These are phyloP conservation scores for Peterozyma xylosa DNA, from an alignment of 805 yeast genomes.

Conservation along the genomic window DNA sequence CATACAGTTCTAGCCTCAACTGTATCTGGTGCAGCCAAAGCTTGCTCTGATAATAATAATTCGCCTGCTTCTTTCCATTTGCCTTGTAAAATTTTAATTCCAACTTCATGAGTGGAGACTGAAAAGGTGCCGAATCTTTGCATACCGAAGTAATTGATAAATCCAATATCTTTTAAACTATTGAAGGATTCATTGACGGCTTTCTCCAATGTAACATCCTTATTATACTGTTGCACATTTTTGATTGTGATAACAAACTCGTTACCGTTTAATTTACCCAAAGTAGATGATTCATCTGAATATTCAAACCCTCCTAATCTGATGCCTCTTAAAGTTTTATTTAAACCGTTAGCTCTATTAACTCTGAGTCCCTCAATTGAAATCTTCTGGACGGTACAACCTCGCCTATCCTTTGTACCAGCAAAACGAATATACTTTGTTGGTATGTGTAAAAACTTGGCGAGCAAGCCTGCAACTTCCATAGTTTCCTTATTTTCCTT, in stretches of 20 bases:
- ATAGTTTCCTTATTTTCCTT: slow-evolving; percentile 96
- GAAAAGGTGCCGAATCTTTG: slow-evolving; percentile 97
- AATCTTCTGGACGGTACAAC: slow-evolving; percentile 82
- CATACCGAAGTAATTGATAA: slow-evolving; percentile 95
- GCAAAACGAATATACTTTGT: slow-evolving; percentile 69
- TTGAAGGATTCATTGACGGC: slow-evolving; percentile 45
- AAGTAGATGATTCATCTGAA: slow-evolving; percentile 47
- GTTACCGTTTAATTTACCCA: slow-evolving; percentile 87
- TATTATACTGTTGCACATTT: slow-evolving; percentile 42
- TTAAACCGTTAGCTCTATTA: slow-evolving; percentile 69
- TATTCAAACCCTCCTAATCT: slow-evolving; percentile 75
- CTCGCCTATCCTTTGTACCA: slow-evolving; percentile 96
- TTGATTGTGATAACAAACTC: slow-evolving; percentile 82
- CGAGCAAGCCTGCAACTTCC: slow-evolving; percentile 78
- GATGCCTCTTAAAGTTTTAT: slow-evolving; percentile 69
- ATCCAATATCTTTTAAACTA: slow-evolving; percentile 62
- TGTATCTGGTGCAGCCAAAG: slow-evolving; percentile 74
- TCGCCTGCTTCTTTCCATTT: slow-evolving; percentile 81
- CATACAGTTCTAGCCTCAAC: slow-evolving; percentile 76
- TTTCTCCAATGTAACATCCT: slow-evolving; percentile 29
- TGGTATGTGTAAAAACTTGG: slow-evolving; percentile 71
- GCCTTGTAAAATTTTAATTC: slow-evolving; percentile 59
- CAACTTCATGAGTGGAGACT: slow-evolving; percentile 82
- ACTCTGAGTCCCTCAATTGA: slow-evolving; percentile 63
- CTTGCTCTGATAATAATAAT: slow-evolving; percentile 78